Conservation (phyloP, 2,329 filamentous ascomycete genomes). For the Apiospora marii region DNA sequence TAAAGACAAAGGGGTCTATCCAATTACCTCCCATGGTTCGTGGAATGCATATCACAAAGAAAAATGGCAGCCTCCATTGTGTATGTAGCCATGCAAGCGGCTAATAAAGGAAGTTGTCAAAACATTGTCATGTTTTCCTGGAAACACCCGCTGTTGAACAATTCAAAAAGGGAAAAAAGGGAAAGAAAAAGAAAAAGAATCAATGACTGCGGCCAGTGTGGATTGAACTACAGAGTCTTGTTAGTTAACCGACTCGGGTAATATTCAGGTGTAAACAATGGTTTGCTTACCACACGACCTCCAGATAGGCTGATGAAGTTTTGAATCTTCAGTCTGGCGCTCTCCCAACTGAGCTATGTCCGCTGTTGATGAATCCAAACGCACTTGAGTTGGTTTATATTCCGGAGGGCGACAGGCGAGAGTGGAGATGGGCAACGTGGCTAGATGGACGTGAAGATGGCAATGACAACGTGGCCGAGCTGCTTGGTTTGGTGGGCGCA, state of each 20-base stretch:
- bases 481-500: background rate
- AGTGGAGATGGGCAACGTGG: background rate
- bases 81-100: background rate
- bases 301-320: slow-evolving; percentile 3
- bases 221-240: slow-evolving; percentile 11
- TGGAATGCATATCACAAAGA: background rate
- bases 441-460: no score
- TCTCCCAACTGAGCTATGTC: slow-evolving; percentile 15
- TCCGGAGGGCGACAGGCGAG: background rate
- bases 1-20: background rate
- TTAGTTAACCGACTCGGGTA: background rate
- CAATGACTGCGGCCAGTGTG: slow-evolving; percentile 13
- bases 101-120: background rate
- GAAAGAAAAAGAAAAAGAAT: background rate
- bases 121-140: background rate
- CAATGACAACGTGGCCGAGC: background rate
- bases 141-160: background rate
- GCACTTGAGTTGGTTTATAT: background rate
- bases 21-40: background rate
- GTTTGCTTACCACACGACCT: slow-evolving; percentile 13
- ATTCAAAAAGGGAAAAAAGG: background rate
- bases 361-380: background rate
- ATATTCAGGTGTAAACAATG: background rate
- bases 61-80: background rate
- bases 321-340: slow-evolving; percentile 15